These are phyloP conservation scores for Amesomyces nigricolor DNA, from an alignment of 2,329 filamentous ascomycete species.

Conservation along the genomic window DNA sequence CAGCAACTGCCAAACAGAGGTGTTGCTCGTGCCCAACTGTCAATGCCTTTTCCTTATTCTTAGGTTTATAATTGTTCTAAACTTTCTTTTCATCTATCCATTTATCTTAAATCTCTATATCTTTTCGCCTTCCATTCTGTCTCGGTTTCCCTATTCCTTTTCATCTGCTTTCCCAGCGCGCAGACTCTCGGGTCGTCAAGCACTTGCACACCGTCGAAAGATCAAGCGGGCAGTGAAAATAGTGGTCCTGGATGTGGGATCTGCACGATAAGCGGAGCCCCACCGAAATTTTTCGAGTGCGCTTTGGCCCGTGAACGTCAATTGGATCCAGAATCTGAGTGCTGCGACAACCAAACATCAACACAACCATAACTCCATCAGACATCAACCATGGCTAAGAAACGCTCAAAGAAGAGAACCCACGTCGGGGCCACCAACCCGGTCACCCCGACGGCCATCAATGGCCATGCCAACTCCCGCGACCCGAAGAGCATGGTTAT, in stretches of 20 bases:
- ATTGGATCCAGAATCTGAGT: slow-evolving; percentile 13
- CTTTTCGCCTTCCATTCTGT: too few species aligned
- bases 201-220: too few species aligned
- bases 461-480: slow-evolving; percentile 58
- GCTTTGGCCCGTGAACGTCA: slow-evolving; percentile 1
- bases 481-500: slow-evolving; percentile 97
- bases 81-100: too few species aligned
- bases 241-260: slow-evolving; percentile 4
- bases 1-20: too few species aligned
- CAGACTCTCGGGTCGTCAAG: too few species aligned
- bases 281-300: slow-evolving; percentile 24
- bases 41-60: too few species aligned
- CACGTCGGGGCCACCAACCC: slow-evolving; percentile 64
- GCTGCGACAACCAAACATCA: slow-evolving; percentile 19
- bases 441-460: slow-evolving; percentile 43
- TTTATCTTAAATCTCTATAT: too few species aligned
- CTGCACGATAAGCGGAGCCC: slow-evolving; percentile 22
- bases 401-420: slow-evolving; percentile 82
- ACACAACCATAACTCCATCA: slow-evolving; percentile 12
- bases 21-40: too few species aligned
- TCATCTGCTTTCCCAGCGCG: too few species aligned
- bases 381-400: slow-evolving; percentile 61
- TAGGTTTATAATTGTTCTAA: too few species aligned
- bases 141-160: too few species aligned
- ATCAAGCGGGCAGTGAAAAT: too few species aligned